These are phyloP conservation scores for Pythium plurisporium DNA, from an alignment of 352 stramenopile species.

Conservation along the genomic window DNA sequence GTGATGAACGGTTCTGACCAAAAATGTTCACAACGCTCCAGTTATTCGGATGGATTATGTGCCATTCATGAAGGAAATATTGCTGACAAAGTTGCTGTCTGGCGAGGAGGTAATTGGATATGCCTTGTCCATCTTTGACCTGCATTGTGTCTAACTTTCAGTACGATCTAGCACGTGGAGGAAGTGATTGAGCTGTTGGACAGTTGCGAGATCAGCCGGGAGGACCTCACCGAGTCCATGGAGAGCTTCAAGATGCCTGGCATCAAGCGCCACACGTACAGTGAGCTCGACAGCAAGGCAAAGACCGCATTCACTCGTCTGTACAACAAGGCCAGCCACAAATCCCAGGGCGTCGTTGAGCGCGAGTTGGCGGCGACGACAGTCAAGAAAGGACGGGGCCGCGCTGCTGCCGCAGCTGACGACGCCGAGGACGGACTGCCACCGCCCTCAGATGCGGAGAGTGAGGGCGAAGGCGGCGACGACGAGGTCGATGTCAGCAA, in stretches of 20 bases:
- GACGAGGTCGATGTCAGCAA: conserved; percentile 65
- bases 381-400: conserved; percentile 68
- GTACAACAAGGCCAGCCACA: conserved; percentile 91
- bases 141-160: too few relatives aligned
- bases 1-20: too few relatives aligned
- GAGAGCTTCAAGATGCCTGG: conserved; percentile 86
- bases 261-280: conserved; percentile 72
- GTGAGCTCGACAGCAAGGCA: conserved; percentile 77
- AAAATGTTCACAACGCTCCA: conserved; percentile 19
- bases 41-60: conserved; percentile 87
- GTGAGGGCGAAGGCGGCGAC: conserved; percentile 53
- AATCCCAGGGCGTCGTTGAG: conserved; percentile 92
- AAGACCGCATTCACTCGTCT: conserved; percentile 94
- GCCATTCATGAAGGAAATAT: conserved; percentile 88
- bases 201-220: conserved; percentile 94
- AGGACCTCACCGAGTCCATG: conserved; percentile 98
- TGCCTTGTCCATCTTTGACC: too few relatives aligned
- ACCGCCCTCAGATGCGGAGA: conserved; percentile 63
- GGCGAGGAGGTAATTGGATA: conserved; percentile 64
- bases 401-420: conserved; percentile 23
- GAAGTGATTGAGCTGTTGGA: conserved; percentile 95
- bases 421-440: conserved; percentile 49
- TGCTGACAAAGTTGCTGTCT: conserved; percentile 69
- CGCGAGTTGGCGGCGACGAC: conserved; percentile 61
- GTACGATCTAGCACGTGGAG: conserved; percentile 51